phyloP scores from a whole-genome alignment of 2,329 filamentous ascomycete species.

The Pleoardoris graminearum region DNA sequence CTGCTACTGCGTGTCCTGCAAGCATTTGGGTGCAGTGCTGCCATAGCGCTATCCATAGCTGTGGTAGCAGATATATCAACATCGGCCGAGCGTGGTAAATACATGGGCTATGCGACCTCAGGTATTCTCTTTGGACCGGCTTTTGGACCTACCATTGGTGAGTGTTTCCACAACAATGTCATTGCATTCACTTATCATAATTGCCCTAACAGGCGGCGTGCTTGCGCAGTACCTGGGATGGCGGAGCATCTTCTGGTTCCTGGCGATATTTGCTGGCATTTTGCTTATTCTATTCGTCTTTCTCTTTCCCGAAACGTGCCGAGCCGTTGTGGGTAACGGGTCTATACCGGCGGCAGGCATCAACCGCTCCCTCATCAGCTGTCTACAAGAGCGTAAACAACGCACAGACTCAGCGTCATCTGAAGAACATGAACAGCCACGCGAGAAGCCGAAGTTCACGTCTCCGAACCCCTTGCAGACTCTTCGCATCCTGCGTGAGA shows the following conservation, averaged over 20 bases:
- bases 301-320: slow-evolving; percentile 50
- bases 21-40: slow-evolving; percentile 46
- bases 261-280: slow-evolving; percentile 47
- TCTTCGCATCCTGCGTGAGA: slow-evolving; percentile 33
- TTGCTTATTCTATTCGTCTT: slow-evolving; percentile 41
- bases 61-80: slow-evolving; percentile 74
- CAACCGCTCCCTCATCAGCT: slow-evolving; percentile 36
- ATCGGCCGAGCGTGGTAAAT: slow-evolving; percentile 70
- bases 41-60: slow-evolving; percentile 64
- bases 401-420: slow-evolving; percentile 5
- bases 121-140: slow-evolving; percentile 46
- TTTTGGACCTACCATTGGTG: slow-evolving; percentile 44
- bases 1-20: slow-evolving; percentile 44
- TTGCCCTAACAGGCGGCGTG: slow-evolving; percentile 21
- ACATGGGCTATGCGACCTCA: slow-evolving; percentile 68
- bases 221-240: slow-evolving; percentile 39
- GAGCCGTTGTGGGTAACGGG: slow-evolving; percentile 50
- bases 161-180: slow-evolving; percentile 7
- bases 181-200: no score
- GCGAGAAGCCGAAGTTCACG: slow-evolving; percentile 22
- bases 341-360: slow-evolving; percentile 38
- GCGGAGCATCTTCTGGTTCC: slow-evolving; percentile 48
- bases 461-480: slow-evolving; percentile 35
- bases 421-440: neutral
- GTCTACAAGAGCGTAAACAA: slow-evolving; percentile 31